A percentile compares a stretch with the other conserved stretches of the same genome.
These are phyloP conservation scores for Arthrobotrys megalospora DNA, from an alignment of 2,329 filamentous ascomycete species.

Conservation along the genomic window DNA sequence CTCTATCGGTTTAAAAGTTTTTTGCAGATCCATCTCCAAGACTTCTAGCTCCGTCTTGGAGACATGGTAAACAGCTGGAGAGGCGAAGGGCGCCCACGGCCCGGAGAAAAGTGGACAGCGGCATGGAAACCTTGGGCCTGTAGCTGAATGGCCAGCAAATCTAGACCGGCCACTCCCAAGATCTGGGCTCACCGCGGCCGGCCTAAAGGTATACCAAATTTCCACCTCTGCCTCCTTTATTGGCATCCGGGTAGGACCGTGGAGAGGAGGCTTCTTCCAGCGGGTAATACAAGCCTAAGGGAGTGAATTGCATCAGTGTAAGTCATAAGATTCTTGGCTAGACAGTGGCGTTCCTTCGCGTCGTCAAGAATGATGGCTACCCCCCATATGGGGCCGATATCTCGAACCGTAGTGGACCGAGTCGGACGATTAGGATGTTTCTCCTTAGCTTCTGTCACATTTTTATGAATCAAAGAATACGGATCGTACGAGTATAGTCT, in stretches of 20 bases:
- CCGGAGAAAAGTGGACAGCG: constrained; percentile 5
- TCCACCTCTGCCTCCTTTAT: neutral
- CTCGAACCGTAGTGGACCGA: constrained; percentile 6
- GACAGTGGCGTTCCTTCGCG: neutral
- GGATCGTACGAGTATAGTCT: constrained; percentile 34
- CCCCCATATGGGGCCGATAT: constrained; percentile 5
- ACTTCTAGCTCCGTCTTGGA: constrained; percentile 28
- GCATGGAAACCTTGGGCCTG: constrained; percentile 6
- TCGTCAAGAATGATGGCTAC: constrained; percentile 2
- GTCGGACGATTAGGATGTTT: constrained; percentile 13
- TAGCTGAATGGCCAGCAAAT: constrained; percentile 3
- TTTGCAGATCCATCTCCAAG: constrained; percentile 23
- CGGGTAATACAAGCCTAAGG: constrained; percentile 33
- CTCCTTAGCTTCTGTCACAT: constrained; percentile 36
- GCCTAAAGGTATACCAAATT: neutral
- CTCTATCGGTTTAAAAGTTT: constrained; percentile 12
- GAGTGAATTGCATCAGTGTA: constrained; percentile 3
- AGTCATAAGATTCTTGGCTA: constrained; percentile 9
- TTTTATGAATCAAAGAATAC: constrained; percentile 42
- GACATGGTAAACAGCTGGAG: constrained; percentile 2
- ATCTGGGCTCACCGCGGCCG: constrained; percentile 13
- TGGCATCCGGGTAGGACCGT: constrained; percentile 25
- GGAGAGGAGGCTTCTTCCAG: constrained; percentile 24
- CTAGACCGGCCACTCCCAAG: constrained; percentile 21
- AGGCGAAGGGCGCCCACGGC: constrained; percentile 23